Base-by-base conservation (phyloP, 306 rosid genomes). In the barrel medic (Medicago truncatula) region DNA sequence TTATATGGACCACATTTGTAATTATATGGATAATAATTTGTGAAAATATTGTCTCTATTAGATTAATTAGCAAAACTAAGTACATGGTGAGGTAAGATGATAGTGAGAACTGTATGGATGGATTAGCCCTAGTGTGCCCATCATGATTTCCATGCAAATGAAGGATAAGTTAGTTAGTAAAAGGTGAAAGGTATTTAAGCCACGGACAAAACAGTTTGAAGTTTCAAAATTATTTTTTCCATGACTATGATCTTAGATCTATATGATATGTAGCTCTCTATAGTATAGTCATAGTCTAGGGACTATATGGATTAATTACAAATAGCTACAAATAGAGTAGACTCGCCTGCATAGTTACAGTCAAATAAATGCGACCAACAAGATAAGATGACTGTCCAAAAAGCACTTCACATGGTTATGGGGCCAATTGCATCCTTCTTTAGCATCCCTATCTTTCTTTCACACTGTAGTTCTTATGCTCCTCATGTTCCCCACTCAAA, bases 381-480 rank as follows among this genome's bases (percentile, higher is more conserved):
- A 15, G 70, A 80, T 76, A 80, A 73, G 36, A 58, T 67, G 15
- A 52, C 8, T 36, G 39, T 72, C 54, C 25, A 59, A 23, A 53
- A 59, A 47, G 56, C 25, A 58, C 16, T 63, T 74, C 87, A 84
- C 83, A 70, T 84, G 87, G 25, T 17, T 8, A 54, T 73, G 77
- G 87, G 76, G 3, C 87, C 85, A 9, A 71, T 0, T 4, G 18
- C 20, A 56, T 47, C 63, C 57, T 64, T 66, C 34, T 13, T 17
- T 13, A 25, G 38, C 23, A 3, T 60, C 70, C 38, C 61, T 13
- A 21, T 38, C 20, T 68, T 31, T 25, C 62, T 31, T 41, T 54
- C 21, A 4, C 11, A n/a, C 57, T 50, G 16, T 67, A 50, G 23
- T 38, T 9, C 18, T 7, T 62, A 62, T 74, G 78, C 40, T 62